Base-by-base conservation (phyloP, 768 basidiomycete genomes). In the Pleurotus ostreatus region DNA sequence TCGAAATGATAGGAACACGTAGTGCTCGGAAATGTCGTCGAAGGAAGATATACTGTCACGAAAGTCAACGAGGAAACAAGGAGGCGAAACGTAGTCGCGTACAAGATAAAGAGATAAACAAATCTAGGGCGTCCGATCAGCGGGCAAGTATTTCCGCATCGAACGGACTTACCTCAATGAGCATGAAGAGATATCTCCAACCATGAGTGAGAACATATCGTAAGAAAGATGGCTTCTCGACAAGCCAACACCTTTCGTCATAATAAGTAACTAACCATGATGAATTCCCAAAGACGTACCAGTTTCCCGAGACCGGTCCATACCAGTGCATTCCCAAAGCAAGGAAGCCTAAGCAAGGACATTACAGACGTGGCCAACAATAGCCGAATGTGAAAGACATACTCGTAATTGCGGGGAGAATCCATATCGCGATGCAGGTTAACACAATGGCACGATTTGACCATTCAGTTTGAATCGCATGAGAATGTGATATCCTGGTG, bases 111-210 rank as follows among this genome's bases (percentile, higher is more conserved):
- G 1, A 44, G 41, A 44, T 16, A 44, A 44, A 7, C n/a, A n/a
- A 22, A 44, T 44, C 41, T 44, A 16, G 20, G n/a, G 15, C 9
- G 8, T 34, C 30, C 8, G 7, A 9, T 34, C 30, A 34, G 30
- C 30, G 8, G 30, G 30, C 9, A 0, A 34, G 30, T 9, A 34
- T 34, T 34, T 34, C 30, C 30, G 2, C 30, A 9, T 34, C 8
- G 30, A 34, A 34, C 23, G 13, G 65, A 66, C 68, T 76, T 9
- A 65, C 60, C 56, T 60, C 59, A 25, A 60, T 41, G n/a, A 54
- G n/a, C 39, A 60, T 57, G 34, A 60, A 60, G 20, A 60, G 46
- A 20, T 45, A 54, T 30, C 59, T 56, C 59, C 59, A 60, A 2
- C 44, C 56, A 30, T 60, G 59, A 15, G 59, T 60, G 12, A 60